phyloP scores from a whole-genome alignment of 2,329 filamentous ascomycete species.

The Basipetospora chlamydospora region DNA sequence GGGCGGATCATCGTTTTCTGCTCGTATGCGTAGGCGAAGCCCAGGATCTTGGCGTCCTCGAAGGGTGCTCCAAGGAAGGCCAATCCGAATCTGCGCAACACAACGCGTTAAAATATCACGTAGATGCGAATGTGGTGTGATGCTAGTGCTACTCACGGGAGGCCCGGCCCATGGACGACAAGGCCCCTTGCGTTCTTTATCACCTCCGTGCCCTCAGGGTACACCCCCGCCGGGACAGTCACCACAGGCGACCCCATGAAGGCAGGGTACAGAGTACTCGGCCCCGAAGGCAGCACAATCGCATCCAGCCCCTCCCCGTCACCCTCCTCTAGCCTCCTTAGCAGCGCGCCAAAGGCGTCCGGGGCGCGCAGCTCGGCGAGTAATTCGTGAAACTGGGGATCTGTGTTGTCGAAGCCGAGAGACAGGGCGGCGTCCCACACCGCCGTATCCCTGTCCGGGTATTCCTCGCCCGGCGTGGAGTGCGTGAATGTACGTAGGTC shows the following conservation, averaged over 20 bases:
- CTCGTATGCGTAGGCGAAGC: constrained; percentile 55
- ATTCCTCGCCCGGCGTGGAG: constrained; percentile 36
- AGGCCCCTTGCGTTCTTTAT: constrained; percentile 8
- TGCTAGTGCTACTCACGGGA: constrained; percentile 11
- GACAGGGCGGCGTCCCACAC: constrained; percentile 39
- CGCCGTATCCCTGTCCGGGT: constrained; percentile 42
- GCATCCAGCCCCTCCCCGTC: constrained; percentile 46
- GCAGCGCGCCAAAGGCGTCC: constrained; percentile 43
- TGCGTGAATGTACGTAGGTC: constrained; percentile 43
- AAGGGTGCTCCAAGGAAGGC: constrained; percentile 45
- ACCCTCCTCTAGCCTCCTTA: constrained; percentile 39
- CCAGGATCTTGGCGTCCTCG: constrained; percentile 45
- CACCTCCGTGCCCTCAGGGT: constrained; percentile 8
- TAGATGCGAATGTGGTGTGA: too few relatives aligned
- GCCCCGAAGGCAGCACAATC: constrained; percentile 35
- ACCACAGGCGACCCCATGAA: constrained; percentile 30
- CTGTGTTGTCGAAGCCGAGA: constrained; percentile 39
- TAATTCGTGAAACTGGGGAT: constrained; percentile 38
- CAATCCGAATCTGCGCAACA: too few relatives aligned
- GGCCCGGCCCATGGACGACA: constrained; percentile 8
- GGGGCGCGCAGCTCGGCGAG: constrained; percentile 39
- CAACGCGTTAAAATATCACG: too few relatives aligned
- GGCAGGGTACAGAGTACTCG: constrained; percentile 11
- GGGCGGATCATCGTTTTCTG: constrained; percentile 29
- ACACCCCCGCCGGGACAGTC: constrained; percentile 45